Evolutionary conservation across 2,329 filamentous ascomycete genomes (phyloP).

Genomic region (Arthrobotrys pseudoclavata): DNA sequence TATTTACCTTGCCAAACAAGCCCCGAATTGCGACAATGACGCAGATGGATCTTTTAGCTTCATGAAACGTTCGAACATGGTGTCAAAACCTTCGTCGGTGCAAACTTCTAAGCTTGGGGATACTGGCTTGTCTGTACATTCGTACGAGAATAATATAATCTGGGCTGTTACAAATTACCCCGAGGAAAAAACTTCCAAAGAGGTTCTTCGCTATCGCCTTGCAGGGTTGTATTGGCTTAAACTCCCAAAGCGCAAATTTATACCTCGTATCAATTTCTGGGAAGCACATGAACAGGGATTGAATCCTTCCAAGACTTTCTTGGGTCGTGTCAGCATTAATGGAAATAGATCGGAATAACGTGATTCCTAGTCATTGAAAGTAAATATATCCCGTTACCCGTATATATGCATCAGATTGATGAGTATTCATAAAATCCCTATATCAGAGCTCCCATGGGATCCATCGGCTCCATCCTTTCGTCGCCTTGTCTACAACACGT

Average conservation of each 20-base stretch:
- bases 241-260: slow-evolving; percentile 1
- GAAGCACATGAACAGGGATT: slow-evolving; percentile 14
- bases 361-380: neutral
- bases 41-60: neutral
- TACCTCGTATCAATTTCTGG: slow-evolving; percentile 15
- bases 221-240: slow-evolving; percentile 10
- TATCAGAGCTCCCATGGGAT: neutral
- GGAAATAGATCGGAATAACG: slow-evolving; percentile 19
- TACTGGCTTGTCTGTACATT: neutral
- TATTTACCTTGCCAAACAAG: neutral
- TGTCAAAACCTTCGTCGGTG: neutral
- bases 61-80: neutral
- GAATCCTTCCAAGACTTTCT: slow-evolving; percentile 19
- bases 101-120: neutral
- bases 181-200: neutral
- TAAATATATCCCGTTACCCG: neutral
- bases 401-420: slow-evolving; percentile 16
- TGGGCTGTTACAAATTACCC: neutral
- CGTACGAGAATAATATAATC: neutral
- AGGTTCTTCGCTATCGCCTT: neutral
- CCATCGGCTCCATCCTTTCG: neutral
- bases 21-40: neutral
- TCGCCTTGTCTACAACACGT: neutral
- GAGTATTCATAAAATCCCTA: slow-evolving; percentile 4
- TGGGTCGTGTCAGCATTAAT: slow-evolving; percentile 9